Evolutionary conservation across 257 asterid species (phyloP).

Genomic region (Anisodus tanguticus): DNA sequence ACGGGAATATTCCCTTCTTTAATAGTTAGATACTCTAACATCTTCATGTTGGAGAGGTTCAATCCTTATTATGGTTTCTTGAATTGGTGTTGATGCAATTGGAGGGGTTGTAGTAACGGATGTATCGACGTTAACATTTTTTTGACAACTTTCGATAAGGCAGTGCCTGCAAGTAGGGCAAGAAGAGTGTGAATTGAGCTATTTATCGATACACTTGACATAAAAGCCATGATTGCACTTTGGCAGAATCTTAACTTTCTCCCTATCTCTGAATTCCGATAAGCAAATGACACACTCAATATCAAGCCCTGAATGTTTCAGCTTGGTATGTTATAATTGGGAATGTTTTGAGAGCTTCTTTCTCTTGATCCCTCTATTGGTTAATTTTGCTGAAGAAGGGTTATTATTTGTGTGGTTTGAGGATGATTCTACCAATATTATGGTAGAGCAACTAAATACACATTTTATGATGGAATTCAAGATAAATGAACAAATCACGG

Average conservation of each 20-base stretch:
- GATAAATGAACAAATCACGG: slow-evolving; percentile 23
- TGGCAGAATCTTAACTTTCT: not conserved
- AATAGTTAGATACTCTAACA: too few relatives aligned
- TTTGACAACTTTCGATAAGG: not conserved
- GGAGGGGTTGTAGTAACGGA: not conserved
- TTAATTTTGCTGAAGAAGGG: not conserved
- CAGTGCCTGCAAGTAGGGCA: slow-evolving; percentile 21
- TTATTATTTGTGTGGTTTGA: not conserved
- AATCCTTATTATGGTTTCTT: slow-evolving; percentile 10
- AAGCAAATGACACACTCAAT: slow-evolving; percentile 7
- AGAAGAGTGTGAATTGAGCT: slow-evolving; percentile 21
- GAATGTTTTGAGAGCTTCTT: not conserved
- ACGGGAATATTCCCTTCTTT: too few relatives aligned
- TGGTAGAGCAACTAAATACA: not conserved
- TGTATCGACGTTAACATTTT: not conserved
- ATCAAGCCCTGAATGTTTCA: not conserved
- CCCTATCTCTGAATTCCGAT: not conserved
- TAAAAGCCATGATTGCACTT: slow-evolving; percentile 23
- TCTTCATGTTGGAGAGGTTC: too few relatives aligned
- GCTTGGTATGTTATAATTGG: not conserved
- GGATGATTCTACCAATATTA: not conserved
- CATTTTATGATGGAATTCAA: slow-evolving; percentile 25
- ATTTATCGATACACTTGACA: not conserved
- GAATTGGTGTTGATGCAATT: not conserved
- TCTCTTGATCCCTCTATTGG: not conserved